Conservation (phyloP, 2,329 filamentous ascomycete species). For the Colletotrichum destructivum region DNA sequence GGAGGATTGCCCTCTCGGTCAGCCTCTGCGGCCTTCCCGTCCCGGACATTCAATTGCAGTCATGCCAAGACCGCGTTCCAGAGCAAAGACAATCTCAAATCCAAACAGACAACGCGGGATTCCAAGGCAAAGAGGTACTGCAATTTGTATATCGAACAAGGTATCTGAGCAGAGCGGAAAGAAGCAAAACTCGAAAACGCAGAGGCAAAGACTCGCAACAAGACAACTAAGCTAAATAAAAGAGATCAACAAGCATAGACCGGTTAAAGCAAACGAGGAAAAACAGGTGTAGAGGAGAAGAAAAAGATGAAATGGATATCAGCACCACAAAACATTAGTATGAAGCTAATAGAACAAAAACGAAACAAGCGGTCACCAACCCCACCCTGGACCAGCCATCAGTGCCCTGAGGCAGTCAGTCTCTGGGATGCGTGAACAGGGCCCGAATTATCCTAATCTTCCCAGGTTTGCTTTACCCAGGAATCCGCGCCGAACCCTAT, state of each 20-base stretch:
- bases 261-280: conserved; percentile 46
- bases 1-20: background rate
- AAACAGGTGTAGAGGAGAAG: conserved; percentile 54
- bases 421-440: conserved; percentile 60
- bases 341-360: conserved; percentile 58
- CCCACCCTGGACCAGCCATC: conserved; percentile 69
- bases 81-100: conserved; percentile 24
- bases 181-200: conserved; percentile 38
- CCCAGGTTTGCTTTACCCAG: conserved; percentile 47
- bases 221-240: conserved; percentile 43
- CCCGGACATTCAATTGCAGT: background rate
- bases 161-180: conserved; percentile 62
- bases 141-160: conserved; percentile 72
- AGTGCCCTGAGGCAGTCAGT: conserved; percentile 59
- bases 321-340: conserved; percentile 57
- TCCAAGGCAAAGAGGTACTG: conserved; percentile 41
- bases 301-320: conserved; percentile 57
- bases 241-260: conserved; percentile 50
- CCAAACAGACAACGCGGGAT: conserved; percentile 29
- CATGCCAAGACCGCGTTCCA: conserved; percentile 28
- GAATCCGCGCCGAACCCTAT: conserved; percentile 56
- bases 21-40: conserved; percentile 15
- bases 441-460: conserved; percentile 50
- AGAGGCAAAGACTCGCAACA: background rate
- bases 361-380: conserved; percentile 55